Base-by-base conservation (phyloP, 1,284 basidiomycete species). In the Cystobasidiaceae sp. region DNA sequence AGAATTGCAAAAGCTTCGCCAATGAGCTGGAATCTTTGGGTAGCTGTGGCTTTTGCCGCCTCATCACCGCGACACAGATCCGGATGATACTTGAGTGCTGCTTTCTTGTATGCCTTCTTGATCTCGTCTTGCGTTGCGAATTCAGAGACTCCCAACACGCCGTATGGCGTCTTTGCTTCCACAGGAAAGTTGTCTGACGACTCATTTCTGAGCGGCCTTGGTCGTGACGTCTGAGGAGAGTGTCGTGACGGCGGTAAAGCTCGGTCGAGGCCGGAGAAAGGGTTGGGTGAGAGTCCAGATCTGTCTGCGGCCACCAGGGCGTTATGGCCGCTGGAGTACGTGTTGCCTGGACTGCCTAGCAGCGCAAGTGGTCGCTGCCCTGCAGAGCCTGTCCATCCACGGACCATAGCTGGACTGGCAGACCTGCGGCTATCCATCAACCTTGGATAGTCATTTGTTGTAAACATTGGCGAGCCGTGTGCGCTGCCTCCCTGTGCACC, bases 101-200 rank as follows among this genome's bases (percentile, higher is more conserved):
- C n/a, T 25, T 41, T 46, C 23, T 55, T 64, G 52, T 64, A 64
- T 11, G 61, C 61, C 21, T 23, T 43, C 51, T 56, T 64, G 61
- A 64, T 56, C 28, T 64, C 61, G 0, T 64, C 61, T 21, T 55
- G 51, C 17, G 51, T 34, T 15, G 61, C 61, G 27, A 33, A 30
- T 30, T 64, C 61, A 0, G 19, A n/a, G 6, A 64, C 43, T 0
- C 61, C 61, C 2, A 64, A 28, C 13, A 64, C 52, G 32, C 56
- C 61, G 30, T 64, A 64, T n/a, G 61, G 46, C n/a, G 61, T 64
- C 44, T 49, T 55, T 45, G 61, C 41, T 17, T 48, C 39, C n/a
- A 6, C 13, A 30, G 33, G 39, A 30, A 43, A 41, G 41, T 15
- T 11, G 39, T 27, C 23, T 23, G 23, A 2, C 17, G 27, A 15